These are phyloP conservation scores for Saccharomyces pastorianus DNA, from an alignment of 1,139 yeast genomes.

Conservation along the genomic window DNA sequence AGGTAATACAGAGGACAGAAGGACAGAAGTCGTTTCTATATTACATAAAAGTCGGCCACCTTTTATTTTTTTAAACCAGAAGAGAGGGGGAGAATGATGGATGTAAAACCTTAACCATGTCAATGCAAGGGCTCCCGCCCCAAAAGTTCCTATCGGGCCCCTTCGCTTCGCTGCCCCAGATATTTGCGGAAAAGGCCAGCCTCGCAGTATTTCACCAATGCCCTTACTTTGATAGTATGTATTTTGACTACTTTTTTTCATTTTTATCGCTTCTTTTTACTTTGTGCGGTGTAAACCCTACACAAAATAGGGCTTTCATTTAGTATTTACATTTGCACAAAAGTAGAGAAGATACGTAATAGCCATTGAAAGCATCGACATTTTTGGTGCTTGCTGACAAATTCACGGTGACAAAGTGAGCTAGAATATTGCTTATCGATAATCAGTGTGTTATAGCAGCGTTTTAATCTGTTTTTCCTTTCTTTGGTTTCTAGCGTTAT, in stretches of 20 bases:
- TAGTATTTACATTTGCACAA: background rate
- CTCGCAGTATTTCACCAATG: background rate
- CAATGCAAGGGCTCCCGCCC: slow-evolving; percentile 1
- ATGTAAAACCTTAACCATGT: background rate
- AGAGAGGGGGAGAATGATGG: background rate
- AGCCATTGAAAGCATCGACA: background rate
- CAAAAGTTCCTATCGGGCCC: background rate
- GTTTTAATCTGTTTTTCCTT: background rate
- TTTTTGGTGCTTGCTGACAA: background rate
- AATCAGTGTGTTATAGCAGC: background rate
- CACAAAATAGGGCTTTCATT: background rate
- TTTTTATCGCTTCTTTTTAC: background rate
- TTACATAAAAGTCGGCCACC: background rate
- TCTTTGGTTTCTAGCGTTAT: background rate
- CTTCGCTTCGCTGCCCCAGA: background rate
- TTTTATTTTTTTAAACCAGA: background rate
- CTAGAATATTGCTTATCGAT: background rate
- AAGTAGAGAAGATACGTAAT: background rate
- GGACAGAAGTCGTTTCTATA: background rate
- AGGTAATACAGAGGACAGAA: background rate
- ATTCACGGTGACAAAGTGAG: background rate
- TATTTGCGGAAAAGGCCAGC: background rate
- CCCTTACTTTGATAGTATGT: background rate
- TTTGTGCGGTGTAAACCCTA: background rate
- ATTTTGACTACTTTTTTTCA: background rate